Evolutionary conservation across 1,139 yeast species (phyloP).

Genomic region (Saccharomyces hybrid): DNA sequence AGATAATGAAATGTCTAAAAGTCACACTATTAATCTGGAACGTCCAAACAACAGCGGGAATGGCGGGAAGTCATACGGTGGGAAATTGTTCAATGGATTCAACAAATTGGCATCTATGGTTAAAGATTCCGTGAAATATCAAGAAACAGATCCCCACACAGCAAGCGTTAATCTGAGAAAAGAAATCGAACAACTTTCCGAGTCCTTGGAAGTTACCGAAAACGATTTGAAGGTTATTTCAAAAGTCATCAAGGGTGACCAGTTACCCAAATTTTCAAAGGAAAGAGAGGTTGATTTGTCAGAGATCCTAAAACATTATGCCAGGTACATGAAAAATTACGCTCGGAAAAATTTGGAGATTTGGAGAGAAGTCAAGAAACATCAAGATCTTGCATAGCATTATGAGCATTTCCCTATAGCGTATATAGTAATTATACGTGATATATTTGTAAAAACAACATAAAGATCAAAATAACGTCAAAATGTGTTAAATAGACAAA

Average conservation of each 20-base stretch:
- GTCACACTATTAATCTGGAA: constrained; percentile 23
- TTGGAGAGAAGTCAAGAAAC: constrained; percentile 33
- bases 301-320: constrained; percentile 20
- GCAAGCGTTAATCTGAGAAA: constrained; percentile 22
- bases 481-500: background rate
- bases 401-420: background rate
- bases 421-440: background rate
- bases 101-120: constrained; percentile 31
- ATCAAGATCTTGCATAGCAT: constrained; percentile 6
- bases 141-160: constrained; percentile 25
- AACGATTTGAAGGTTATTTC: constrained; percentile 32
- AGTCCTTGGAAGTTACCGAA: constrained; percentile 27
- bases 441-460: background rate
- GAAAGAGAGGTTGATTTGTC: constrained; percentile 26
- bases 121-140: constrained; percentile 32
- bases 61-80: constrained; percentile 15
- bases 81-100: constrained; percentile 21
- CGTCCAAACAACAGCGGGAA: constrained; percentile 19
- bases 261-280: constrained; percentile 24
- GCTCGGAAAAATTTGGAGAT: constrained; percentile 31
- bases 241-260: constrained; percentile 24
- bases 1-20: constrained; percentile 10
- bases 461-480: background rate
- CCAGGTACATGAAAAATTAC: constrained; percentile 28
- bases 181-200: constrained; percentile 31